phyloP scores from a whole-genome alignment of 768 basidiomycete genomes.

The Hericium erinaceus region DNA sequence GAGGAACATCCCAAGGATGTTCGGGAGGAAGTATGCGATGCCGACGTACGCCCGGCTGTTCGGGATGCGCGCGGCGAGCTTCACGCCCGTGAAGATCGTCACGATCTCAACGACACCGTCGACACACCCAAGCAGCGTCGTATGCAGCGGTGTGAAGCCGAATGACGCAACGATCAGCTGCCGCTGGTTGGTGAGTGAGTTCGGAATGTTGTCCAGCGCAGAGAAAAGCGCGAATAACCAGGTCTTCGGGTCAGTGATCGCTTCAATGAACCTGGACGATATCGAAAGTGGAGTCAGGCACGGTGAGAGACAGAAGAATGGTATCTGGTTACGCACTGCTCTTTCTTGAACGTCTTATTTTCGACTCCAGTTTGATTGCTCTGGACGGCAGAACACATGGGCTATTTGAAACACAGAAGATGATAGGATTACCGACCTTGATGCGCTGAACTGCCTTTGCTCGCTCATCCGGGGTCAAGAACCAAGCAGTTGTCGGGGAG shows the following conservation, averaged over 20 bases:
- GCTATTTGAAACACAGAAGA: not conserved
- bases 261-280: constrained; percentile 50
- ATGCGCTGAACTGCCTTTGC: constrained; percentile 54
- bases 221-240: constrained; percentile 70
- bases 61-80: constrained; percentile 40
- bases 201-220: constrained; percentile 52
- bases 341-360: constrained; percentile 73
- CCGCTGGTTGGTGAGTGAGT: constrained; percentile 59
- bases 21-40: constrained; percentile 53
- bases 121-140: constrained; percentile 61
- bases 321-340: constrained; percentile 44
- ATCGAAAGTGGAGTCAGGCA: not conserved
- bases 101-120: constrained; percentile 58
- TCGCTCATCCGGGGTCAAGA: constrained; percentile 59
- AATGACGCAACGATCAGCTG: constrained; percentile 57
- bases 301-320: too few species aligned
- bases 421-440: constrained; percentile 32
- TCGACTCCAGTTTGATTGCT: constrained; percentile 76
- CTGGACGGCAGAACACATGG: constrained; percentile 19
- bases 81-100: constrained; percentile 61
- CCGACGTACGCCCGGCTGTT: constrained; percentile 59
- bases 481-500: constrained; percentile 68
- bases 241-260: constrained; percentile 59
- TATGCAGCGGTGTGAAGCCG: constrained; percentile 55
- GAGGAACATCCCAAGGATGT: constrained; percentile 52